phyloP scores from a whole-genome alignment of 2,329 filamentous ascomycete genomes.

The Keithomyces neogunnii region DNA sequence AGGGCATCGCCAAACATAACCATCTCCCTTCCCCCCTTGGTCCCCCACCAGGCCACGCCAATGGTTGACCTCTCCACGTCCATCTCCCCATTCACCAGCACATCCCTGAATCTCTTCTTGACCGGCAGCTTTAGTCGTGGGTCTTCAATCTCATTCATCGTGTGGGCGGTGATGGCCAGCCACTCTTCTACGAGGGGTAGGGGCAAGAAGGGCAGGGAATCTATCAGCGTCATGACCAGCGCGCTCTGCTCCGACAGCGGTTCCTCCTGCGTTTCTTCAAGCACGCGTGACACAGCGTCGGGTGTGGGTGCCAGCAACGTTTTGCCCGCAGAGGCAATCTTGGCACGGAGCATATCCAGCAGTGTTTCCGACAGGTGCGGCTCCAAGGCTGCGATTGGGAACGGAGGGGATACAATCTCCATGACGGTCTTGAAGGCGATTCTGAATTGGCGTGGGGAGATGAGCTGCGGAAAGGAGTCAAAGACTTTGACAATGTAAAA shows the following conservation, averaged over 20 bases:
- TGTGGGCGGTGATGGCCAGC: slow-evolving; percentile 62
- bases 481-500: slow-evolving; percentile 81
- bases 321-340: slow-evolving; percentile 44
- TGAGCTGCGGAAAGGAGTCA: slow-evolving; percentile 65
- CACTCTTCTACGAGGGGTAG: slow-evolving; percentile 68
- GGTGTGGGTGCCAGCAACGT: slow-evolving; percentile 30
- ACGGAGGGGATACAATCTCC: slow-evolving; percentile 73
- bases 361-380: slow-evolving; percentile 73
- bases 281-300: slow-evolving; percentile 22
- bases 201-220: slow-evolving; percentile 67
- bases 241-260: slow-evolving; percentile 70
- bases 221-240: slow-evolving; percentile 67
- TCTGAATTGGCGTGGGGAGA: slow-evolving; percentile 79
- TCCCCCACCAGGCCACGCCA: slow-evolving; percentile 81
- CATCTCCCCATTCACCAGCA: slow-evolving; percentile 74
- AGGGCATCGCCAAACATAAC: slow-evolving; percentile 25
- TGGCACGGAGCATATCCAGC: slow-evolving; percentile 66
- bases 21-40: slow-evolving; percentile 43
- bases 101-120: slow-evolving; percentile 68
- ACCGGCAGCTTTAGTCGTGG: slow-evolving; percentile 53
- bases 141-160: slow-evolving; percentile 58
- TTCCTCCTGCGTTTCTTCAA: slow-evolving; percentile 17
- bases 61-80: slow-evolving; percentile 74
- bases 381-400: slow-evolving; percentile 61
- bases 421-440: slow-evolving; percentile 81